Conservation (phyloP, 768 basidiomycete genomes). For the Russula foetens region DNA sequence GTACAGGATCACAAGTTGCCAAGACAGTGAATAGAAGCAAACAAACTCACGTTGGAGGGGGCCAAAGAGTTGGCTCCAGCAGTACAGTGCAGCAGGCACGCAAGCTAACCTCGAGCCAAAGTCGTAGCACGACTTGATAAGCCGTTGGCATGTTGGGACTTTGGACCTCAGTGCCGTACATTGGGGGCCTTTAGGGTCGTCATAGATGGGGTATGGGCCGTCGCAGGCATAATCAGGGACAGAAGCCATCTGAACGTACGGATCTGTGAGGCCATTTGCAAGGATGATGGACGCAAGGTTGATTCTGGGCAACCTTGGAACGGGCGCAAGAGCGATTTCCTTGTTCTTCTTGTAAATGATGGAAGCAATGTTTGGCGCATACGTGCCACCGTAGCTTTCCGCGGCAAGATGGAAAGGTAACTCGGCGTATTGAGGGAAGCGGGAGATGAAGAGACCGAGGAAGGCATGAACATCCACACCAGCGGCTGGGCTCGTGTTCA, state of each 20-base stretch:
- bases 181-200: constrained; percentile 42
- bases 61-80: constrained; percentile 62
- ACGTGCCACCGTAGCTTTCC: constrained; percentile 67
- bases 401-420: constrained; percentile 73
- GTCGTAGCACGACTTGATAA: constrained; percentile 44
- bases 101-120: constrained; percentile 36
- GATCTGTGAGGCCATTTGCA: constrained; percentile 84
- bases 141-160: constrained; percentile 44
- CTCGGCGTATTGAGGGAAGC: constrained; percentile 64
- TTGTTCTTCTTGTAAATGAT: constrained; percentile 76
- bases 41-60: constrained; percentile 59
- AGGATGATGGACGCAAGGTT: constrained; percentile 80
- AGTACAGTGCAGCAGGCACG: constrained; percentile 65
- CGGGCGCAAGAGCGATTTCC: constrained; percentile 37
- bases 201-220: constrained; percentile 75
- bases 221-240: constrained; percentile 80
- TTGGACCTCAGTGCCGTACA: constrained; percentile 39
- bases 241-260: constrained; percentile 69
- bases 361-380: constrained; percentile 79
- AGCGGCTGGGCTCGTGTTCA: constrained; percentile 76
- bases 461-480: constrained; percentile 88
- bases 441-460: constrained; percentile 69
- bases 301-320: constrained; percentile 52
- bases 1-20: neutral
- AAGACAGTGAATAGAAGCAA: neutral